phyloP scores from a whole-genome alignment of 768 basidiomycete genomes.

The Xerocomus spinulosus region DNA sequence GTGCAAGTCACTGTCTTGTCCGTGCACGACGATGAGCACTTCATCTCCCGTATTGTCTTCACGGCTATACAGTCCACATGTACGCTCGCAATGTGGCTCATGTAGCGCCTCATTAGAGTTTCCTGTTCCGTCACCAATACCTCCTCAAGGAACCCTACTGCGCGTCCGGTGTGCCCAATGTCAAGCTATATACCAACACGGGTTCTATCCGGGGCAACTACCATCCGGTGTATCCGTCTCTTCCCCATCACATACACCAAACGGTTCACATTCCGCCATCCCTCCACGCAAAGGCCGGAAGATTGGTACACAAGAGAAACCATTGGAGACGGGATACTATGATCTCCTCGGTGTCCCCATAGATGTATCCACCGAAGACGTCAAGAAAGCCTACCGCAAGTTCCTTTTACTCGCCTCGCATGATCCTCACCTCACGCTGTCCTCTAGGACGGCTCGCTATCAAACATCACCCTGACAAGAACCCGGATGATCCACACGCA shows the following conservation, averaged over 20 bases:
- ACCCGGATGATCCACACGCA: constrained; percentile 78
- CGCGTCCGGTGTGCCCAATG: constrained; percentile 71
- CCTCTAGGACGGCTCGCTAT: constrained; percentile 72
- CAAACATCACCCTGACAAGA: constrained; percentile 91
- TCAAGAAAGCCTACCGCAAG: constrained; percentile 88
- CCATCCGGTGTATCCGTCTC: constrained; percentile 25
- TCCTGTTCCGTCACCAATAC: constrained; percentile 54
- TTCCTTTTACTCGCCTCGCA: background rate
- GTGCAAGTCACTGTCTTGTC: constrained; percentile 4
- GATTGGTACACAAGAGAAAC: constrained; percentile 85
- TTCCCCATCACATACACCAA: constrained; percentile 13
- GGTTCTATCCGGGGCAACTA: constrained; percentile 64
- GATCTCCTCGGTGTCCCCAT: constrained; percentile 75
- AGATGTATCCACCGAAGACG: constrained; percentile 73
- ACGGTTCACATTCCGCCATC: constrained; percentile 18
- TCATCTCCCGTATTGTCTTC: constrained; percentile 54
- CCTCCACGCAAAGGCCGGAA: constrained; percentile 54
- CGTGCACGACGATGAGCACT: constrained; percentile 40
- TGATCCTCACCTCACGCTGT: constrained; percentile 1
- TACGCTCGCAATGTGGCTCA: constrained; percentile 54
- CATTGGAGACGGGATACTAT: constrained; percentile 88
- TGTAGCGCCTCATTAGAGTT: constrained; percentile 64
- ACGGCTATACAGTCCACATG: constrained; percentile 61
- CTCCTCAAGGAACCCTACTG: constrained; percentile 54
- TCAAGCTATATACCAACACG: constrained; percentile 52